Percentiles rank a stretch among this genome's conserved stretches.
Conservation (phyloP, 1,284 basidiomycete genomes). For the Grifola frondosa region DNA sequence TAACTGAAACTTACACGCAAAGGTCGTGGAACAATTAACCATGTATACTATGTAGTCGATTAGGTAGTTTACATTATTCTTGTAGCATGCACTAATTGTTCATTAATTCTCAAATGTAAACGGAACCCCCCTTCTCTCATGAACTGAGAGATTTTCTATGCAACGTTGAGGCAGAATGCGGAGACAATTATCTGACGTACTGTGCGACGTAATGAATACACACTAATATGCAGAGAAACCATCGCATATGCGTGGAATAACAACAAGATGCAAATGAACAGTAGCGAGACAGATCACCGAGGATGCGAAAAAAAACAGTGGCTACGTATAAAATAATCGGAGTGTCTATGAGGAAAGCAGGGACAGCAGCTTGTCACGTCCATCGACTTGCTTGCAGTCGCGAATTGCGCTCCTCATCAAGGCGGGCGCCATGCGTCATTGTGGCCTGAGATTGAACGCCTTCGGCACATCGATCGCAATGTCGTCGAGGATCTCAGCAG, state of each 20-base stretch:
- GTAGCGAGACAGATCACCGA: conserved; percentile 9
- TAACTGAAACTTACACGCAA: no score
- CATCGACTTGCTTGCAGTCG: conserved; percentile 60
- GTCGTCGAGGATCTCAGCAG: conserved; percentile 81
- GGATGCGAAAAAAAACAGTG: conserved; percentile 10
- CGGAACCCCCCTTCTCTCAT: no score
- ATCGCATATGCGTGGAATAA: conserved; percentile 22
- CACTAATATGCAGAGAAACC: conserved; percentile 24
- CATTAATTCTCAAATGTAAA: no score
- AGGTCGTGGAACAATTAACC: no score
- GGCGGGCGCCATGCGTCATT: conserved; percentile 66
- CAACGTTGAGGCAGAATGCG: no score
- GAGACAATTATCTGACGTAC: conserved; percentile 24
- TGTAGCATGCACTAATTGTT: no score
- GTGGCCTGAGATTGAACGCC: conserved; percentile 74
- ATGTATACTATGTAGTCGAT: no score
- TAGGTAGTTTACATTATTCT: no score
- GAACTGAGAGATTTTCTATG: no score
- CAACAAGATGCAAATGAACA: no score
- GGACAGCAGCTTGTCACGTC: conserved; percentile 57
- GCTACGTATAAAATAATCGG: conserved; percentile 20
- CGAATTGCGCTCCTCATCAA: conserved; percentile 54
- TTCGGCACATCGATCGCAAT: conserved; percentile 87
- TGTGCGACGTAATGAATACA: conserved; percentile 25
- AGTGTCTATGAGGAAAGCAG: conserved; percentile 50